Percentiles rank a stretch among this genome's conserved stretches.
Conservation (phyloP, 2,329 filamentous ascomycete species). For the Gyromitra esculenta region DNA sequence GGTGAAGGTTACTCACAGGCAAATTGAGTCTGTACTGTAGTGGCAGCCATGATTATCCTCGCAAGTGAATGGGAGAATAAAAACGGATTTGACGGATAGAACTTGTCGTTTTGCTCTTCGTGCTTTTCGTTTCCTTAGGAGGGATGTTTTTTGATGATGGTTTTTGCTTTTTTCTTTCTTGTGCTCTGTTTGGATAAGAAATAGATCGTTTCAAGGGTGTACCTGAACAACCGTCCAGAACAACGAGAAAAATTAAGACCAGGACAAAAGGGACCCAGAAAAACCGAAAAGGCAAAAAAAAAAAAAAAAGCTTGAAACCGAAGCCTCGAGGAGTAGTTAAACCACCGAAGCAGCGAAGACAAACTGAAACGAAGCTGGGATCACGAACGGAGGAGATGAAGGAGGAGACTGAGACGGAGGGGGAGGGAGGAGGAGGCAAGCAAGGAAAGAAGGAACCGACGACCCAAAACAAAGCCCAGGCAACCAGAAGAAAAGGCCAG, state of each 20-base stretch:
- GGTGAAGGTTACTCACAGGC: conserved; percentile 55
- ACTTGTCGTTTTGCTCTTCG: conserved; percentile 40
- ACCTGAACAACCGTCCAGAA: conserved; percentile 24
- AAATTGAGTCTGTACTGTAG: conserved; percentile 56
- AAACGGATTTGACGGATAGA: conserved; percentile 34
- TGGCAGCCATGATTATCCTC: conserved; percentile 53
- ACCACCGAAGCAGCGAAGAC: conserved; percentile 48
- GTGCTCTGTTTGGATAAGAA: conserved; percentile 27
- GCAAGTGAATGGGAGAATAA: conserved; percentile 55
- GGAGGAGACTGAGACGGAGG: conserved; percentile 15
- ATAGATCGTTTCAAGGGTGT: conserved; percentile 45
- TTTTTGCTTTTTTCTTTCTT: conserved; percentile 34
- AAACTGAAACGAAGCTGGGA: conserved; percentile 47
- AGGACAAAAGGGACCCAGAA: conserved; percentile 6
- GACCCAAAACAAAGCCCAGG: conserved; percentile 21
- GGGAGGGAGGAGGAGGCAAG: conserved; percentile 35
- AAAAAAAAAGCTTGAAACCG: conserved; percentile 39
- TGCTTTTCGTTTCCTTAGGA: conserved; percentile 31
- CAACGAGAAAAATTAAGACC: conserved; percentile 26
- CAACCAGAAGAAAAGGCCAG: conserved; percentile 31
- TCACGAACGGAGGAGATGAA: conserved; percentile 32
- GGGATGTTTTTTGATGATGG: conserved; percentile 18
- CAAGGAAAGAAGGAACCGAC: conserved; percentile 37
- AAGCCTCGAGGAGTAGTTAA: conserved; percentile 46
- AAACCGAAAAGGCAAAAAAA: conserved; percentile 24